These are phyloP conservation scores for Diplocarpon mali DNA, from an alignment of 2,329 filamentous ascomycete genomes.

Conservation along the genomic window DNA sequence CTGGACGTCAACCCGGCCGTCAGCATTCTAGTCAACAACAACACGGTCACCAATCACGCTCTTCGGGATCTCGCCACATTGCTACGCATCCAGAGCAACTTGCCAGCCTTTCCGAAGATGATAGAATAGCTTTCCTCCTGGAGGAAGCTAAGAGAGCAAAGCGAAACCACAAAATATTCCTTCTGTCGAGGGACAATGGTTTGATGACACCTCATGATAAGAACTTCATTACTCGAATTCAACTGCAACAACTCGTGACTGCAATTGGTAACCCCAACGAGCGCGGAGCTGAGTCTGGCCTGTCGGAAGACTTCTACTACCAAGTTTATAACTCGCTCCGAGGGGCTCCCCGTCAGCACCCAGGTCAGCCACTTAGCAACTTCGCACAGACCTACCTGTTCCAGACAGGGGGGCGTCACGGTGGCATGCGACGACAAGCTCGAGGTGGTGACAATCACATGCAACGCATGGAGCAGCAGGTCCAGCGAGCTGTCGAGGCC, in stretches of 20 bases:
- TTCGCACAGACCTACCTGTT: conserved; percentile 97
- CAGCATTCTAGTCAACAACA: conserved; percentile 14
- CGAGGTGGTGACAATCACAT: conserved; percentile 91
- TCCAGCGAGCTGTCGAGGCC: conserved; percentile 91
- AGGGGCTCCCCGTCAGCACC: conserved; percentile 78
- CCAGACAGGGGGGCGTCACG: conserved; percentile 79
- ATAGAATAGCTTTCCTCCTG: conserved; percentile 71
- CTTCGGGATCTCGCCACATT: conserved; percentile 34
- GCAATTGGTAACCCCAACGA: conserved; percentile 83
- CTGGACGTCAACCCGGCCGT: conserved; percentile 25
- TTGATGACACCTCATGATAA: conserved; percentile 99
- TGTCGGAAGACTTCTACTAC: conserved; percentile 96
- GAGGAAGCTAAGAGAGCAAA: conserved; percentile 94
- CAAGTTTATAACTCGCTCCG: conserved; percentile 94
- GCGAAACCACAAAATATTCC: conserved; percentile 94
- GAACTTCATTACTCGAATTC: conserved; percentile 97
- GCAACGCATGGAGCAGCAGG: conserved; percentile 98
- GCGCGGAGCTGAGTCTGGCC: conserved; percentile 64
- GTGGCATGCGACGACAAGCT: conserved; percentile 61
- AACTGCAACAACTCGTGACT: conserved; percentile 88
- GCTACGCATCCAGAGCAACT: conserved; percentile 65
- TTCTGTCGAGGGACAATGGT: conserved; percentile 87
- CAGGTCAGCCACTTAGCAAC: conserved; percentile 84
- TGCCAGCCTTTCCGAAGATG: conserved; percentile 68
- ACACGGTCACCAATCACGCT: conserved; percentile 26